Percentiles rank a stretch among this genome's conserved stretches.
Conservation (phyloP, 148 eudicot genomes). For the Agrostemma githago region DNA sequence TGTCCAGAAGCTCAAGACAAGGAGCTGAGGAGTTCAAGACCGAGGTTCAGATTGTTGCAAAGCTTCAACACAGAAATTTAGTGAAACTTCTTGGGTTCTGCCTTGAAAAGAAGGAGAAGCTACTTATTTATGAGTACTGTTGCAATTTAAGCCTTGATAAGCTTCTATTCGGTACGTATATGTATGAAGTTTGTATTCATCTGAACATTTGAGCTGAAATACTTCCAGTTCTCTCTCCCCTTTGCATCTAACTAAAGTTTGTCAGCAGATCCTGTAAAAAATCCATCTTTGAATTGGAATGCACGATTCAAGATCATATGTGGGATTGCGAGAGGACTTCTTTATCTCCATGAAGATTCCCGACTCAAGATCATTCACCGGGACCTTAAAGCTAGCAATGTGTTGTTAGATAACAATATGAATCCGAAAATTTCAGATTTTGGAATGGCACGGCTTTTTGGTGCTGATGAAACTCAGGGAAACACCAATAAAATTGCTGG, state of each 20-base stretch:
- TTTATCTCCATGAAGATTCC: conserved; percentile 33
- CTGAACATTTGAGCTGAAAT: not conserved
- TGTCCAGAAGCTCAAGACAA: conserved; percentile 20
- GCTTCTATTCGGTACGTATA: conserved; percentile 19
- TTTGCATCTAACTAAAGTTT: not conserved
- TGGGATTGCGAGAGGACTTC: conserved; percentile 30
- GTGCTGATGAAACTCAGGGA: conserved; percentile 29
- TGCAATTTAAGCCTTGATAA: conserved; percentile 29
- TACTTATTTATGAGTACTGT: conserved; percentile 27
- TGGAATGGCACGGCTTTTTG: conserved; percentile 32
- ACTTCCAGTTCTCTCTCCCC: not conserved
- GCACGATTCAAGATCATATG: conserved; percentile 27
- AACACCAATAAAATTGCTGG: conserved; percentile 29
- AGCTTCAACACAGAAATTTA: conserved; percentile 29
- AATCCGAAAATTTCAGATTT: conserved; percentile 35
- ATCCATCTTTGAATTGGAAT: conserved; percentile 21
- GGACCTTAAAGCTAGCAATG: conserved; percentile 28
- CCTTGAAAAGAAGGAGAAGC: conserved; percentile 18
- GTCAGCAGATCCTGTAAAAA: conserved; percentile 16
- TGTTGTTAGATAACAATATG: conserved; percentile 28
- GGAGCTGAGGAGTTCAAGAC: conserved; percentile 26
- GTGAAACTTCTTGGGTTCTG: conserved; percentile 31
- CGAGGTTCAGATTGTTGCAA: conserved; percentile 28
- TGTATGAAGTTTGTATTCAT: not conserved
- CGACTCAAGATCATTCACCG: conserved; percentile 31